Percentiles rank a stretch among this genome's conserved stretches.
Conservation (phyloP, 441 rosid species). For the Rhodomyrtus psidioides region DNA sequence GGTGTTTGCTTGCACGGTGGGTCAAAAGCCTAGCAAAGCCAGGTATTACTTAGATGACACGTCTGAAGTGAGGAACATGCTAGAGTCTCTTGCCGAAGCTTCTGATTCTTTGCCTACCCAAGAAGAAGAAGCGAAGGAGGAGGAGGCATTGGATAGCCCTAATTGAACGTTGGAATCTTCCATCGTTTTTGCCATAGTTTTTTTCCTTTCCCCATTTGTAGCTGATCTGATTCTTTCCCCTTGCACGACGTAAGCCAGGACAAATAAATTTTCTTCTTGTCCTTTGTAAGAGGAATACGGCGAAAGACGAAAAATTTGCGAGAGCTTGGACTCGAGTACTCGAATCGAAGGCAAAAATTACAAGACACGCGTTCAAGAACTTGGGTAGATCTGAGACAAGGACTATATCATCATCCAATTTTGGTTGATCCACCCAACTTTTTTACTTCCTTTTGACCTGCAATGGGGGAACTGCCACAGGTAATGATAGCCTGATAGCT, state of each 20-base stretch:
- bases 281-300: not conserved
- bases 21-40: slow-evolving; percentile 15
- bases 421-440: not conserved
- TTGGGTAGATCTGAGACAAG: not conserved
- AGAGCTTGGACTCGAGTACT: not conserved
- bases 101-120: slow-evolving; percentile 1
- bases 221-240: not conserved
- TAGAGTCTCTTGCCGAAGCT: slow-evolving; percentile 2
- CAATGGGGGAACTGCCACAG: not conserved
- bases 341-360: not conserved
- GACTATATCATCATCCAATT: not conserved
- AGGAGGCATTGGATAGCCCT: not conserved
- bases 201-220: not conserved
- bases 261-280: not conserved
- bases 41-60: slow-evolving; percentile 13
- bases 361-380: not conserved
- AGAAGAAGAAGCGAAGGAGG: not conserved
- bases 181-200: not conserved
- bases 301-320: not conserved
- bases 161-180: not conserved
- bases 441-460: not conserved
- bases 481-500: not conserved
- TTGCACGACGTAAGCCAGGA: not conserved
- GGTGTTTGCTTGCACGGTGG: slow-evolving; percentile 14
- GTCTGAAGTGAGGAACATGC: slow-evolving; percentile 6